Evolutionary conservation across 345 rosid species (phyloP).

Genomic region (Anacardium occidentale): DNA sequence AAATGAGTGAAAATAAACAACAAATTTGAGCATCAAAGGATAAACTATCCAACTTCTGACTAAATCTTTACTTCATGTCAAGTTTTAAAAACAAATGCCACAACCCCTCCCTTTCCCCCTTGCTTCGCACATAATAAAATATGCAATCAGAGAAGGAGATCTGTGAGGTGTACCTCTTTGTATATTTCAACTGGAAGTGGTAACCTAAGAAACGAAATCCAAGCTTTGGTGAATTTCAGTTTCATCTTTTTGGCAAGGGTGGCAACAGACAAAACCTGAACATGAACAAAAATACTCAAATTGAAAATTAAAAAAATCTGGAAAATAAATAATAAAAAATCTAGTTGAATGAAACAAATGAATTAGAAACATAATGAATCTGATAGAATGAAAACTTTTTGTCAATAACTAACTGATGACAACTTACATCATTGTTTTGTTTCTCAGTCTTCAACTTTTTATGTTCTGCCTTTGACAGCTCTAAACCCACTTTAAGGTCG

Average conservation of each 20-base stretch:
- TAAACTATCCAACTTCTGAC: not conserved
- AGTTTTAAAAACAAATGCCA: not conserved
- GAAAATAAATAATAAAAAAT: conserved; percentile 1
- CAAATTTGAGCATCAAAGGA: not conserved
- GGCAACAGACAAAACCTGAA: conserved; percentile 61
- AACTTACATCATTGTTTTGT: conserved; percentile 43
- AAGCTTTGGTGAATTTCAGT: conserved; percentile 82
- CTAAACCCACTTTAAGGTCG: conserved; percentile 16
- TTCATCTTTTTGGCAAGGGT: conserved; percentile 73
- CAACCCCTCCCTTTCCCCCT: not conserved
- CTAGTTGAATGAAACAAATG: not conserved
- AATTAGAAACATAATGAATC: not conserved
- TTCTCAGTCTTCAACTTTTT: conserved; percentile 44
- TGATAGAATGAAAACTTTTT: not conserved
- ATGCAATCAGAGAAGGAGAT: not conserved
- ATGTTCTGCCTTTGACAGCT: conserved; percentile 26
- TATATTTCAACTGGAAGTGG: conserved; percentile 82
- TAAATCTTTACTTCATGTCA: not conserved
- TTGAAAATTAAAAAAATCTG: not conserved
- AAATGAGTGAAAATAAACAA: not conserved
- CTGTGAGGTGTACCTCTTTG: conserved; percentile 65
- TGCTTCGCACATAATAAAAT: too few species aligned
- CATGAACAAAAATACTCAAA: not conserved
- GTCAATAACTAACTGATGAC: conserved; percentile 7
- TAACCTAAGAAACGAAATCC: conserved; percentile 88